These are phyloP conservation scores for Metarhizium humberi DNA, from an alignment of 2,329 filamentous ascomycete species.

Conservation along the genomic window DNA sequence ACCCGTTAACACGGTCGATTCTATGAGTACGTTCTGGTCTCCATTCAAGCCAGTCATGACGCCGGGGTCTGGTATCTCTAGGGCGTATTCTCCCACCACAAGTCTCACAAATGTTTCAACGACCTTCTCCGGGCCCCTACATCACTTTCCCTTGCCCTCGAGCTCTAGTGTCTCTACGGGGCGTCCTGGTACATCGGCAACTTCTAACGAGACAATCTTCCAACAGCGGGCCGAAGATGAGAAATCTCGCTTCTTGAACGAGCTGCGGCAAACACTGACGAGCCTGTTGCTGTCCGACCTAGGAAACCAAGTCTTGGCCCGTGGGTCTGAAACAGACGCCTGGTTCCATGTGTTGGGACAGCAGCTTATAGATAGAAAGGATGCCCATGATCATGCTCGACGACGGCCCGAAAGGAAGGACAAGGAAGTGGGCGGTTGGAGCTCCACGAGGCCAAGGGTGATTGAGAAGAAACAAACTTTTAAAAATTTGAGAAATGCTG, in stretches of 20 bases:
- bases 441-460: slow-evolving; percentile 37
- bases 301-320: slow-evolving; percentile 75
- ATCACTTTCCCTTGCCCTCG: slow-evolving; percentile 32
- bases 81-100: slow-evolving; percentile 52
- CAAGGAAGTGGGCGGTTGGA: slow-evolving; percentile 31
- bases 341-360: slow-evolving; percentile 70
- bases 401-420: slow-evolving; percentile 29
- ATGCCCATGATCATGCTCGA: slow-evolving; percentile 40
- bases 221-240: slow-evolving; percentile 54
- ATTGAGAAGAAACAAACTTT: slow-evolving; percentile 62
- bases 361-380: slow-evolving; percentile 54
- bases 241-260: slow-evolving; percentile 68
- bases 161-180: slow-evolving; percentile 39
- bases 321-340: slow-evolving; percentile 83
- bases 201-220: slow-evolving; percentile 58
- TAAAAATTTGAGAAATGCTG: slow-evolving; percentile 48
- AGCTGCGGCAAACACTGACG: slow-evolving; percentile 69
- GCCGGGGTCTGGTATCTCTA: slow-evolving; percentile 48
- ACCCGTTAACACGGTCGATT: slow-evolving; percentile 63
- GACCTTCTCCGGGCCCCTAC: slow-evolving; percentile 34
- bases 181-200: slow-evolving; percentile 56
- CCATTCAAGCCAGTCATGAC: slow-evolving; percentile 66
- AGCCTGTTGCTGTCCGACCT: slow-evolving; percentile 84
- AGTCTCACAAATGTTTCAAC: slow-evolving; percentile 49
- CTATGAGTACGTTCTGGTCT: slow-evolving; percentile 79